These are phyloP conservation scores for Coemansia sp. DNA, from an alignment of 192 early-diverging fungal species.

Conservation along the genomic window DNA sequence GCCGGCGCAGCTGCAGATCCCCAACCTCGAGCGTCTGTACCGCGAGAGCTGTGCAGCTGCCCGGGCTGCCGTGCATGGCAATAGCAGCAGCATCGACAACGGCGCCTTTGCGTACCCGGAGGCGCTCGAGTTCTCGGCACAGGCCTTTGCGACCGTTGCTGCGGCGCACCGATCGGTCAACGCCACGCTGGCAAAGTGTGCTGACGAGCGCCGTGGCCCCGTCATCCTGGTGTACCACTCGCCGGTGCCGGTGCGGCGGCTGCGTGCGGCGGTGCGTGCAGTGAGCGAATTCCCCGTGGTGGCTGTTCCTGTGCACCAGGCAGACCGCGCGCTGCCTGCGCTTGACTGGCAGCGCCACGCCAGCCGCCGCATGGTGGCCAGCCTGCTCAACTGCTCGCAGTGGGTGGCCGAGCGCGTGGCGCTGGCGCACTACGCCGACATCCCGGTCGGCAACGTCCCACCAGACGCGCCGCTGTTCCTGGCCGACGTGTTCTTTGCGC, in stretches of 20 bases:
- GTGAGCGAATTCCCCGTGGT: conserved; percentile 72
- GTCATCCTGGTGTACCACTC: conserved; percentile 76
- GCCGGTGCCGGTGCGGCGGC: conserved; percentile 51
- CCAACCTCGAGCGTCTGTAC: conserved; percentile 69
- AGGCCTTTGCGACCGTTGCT: conserved; percentile 21
- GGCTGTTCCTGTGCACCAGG: conserved; percentile 64
- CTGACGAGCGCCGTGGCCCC: conserved; percentile 60
- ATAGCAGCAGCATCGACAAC: conserved; percentile 10
- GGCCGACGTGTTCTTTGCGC: conserved; percentile 81
- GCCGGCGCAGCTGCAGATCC: conserved; percentile 61
- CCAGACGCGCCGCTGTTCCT: conserved; percentile 76
- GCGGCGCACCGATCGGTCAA: conserved; percentile 55
- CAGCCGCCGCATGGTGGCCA: conserved; percentile 68
- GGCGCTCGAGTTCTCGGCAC: conserved; percentile 24
- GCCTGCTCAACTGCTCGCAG: conserved; percentile 69
- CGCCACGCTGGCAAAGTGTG: conserved; percentile 58
- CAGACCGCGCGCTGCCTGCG: conserved; percentile 70
- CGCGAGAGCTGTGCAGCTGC: conserved; percentile 49
- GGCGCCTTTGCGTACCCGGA: conserved; percentile 48
- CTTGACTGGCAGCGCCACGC: conserved; percentile 82
- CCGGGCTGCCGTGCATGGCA: background rate
- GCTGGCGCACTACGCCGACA: conserved; percentile 74
- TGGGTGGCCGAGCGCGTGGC: conserved; percentile 73
- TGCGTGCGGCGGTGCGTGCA: conserved; percentile 51
- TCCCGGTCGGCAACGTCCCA: conserved; percentile 88